Evolutionary conservation across 1,284 basidiomycete species (phyloP), one percentile per base, ranked within the genome.

Genomic region (Fomitopsis palustris): DNA sequence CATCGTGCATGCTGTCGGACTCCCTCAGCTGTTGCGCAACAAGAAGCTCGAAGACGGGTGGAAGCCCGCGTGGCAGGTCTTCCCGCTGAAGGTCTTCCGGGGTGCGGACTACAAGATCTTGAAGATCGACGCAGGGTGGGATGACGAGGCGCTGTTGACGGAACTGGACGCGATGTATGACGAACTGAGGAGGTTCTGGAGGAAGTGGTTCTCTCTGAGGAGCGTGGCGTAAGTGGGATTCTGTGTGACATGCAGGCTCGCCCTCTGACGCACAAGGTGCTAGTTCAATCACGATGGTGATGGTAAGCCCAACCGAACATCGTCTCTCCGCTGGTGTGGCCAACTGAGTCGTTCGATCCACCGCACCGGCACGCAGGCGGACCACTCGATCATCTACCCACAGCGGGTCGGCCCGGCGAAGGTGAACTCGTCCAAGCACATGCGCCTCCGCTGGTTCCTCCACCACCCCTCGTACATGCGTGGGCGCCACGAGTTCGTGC

Each of bases 401-500:
- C 62, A 62, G 10, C 54, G 61, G 2, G 4, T 65, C 0, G 60
- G 62, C 3, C 61, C 57, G 6, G 58, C 61, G 6, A 43, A 55
- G 2, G 61, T 65, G 27, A 64, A 61, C 33, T 59, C 63, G 5
- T 59, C 65, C 8, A 65, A 65, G 54, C 65, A 63, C 52, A 65
- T 64, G 66, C 62, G 66, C 12, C 56, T 66, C 7, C 63, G 65
- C 2, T 66, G 60, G 43, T 64, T 64, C 38, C 61, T 68, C 9
- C 61, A 60, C 23, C 65, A 68, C 43, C 66, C 66, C 3, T 60
- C 60, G 9, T 45, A 61, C 35, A 62, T 65, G 63, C 54, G 53
- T 16, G 63, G 60, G 14, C 59, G 60, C 3, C 60, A 57, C 55
- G 65, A 68, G 58, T 66, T 66, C 57, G 64, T 68, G 63, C 62